Base-by-base conservation (phyloP, 352 stramenopile species). In the Phytophthora pini region DNA sequence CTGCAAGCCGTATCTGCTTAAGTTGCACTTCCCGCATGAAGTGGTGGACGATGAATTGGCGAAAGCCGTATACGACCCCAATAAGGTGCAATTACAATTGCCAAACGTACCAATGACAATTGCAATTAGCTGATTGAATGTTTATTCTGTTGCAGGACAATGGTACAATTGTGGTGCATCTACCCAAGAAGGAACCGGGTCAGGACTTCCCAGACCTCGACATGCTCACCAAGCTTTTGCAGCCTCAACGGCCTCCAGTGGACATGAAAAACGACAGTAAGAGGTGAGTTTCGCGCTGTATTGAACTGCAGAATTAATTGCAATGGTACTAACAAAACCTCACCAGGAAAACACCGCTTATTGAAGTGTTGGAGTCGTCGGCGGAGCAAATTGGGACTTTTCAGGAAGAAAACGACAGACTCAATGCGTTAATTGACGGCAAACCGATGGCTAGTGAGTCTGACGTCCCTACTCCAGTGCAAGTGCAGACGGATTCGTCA, bases 1-100 rank as follows among this genome's bases (percentile, higher is more conserved):
- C 74, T 98, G 96, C 74, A 98, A 98, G 61, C 98, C 98, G 12
- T 99, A 99, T 72, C 71, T 99, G 55, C 87, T 99, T 49, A 98
- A 98, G 63, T 77, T 99, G 40, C 85, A 92, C 56, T 97, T 99
- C 75, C 90, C 95, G 17, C 72, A 92, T 58, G 77, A 83, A 61
- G 82, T 97, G 9, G 77, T 94, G 34, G 93, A 98, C 68, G 82
- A 98, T 55, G 94, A 98, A 32, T 60, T 87, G 38, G 81, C 85
- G 39, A 97, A 97, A 73, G 88, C 87, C 10, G 89, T 97, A 36
- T 98, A 97, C 60, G 91, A 98, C 66, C 80, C 90, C 12, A 93
- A 96, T 65, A 85, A 93, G 74, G 89, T 96, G 41, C 45, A 31
- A 17, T 24, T 41, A 17, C 20, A 59, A 44, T 39, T 38, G 20